These are phyloP conservation scores for Datisca glomerata DNA, from an alignment of 306 rosid genomes.

Conservation along the genomic window DNA sequence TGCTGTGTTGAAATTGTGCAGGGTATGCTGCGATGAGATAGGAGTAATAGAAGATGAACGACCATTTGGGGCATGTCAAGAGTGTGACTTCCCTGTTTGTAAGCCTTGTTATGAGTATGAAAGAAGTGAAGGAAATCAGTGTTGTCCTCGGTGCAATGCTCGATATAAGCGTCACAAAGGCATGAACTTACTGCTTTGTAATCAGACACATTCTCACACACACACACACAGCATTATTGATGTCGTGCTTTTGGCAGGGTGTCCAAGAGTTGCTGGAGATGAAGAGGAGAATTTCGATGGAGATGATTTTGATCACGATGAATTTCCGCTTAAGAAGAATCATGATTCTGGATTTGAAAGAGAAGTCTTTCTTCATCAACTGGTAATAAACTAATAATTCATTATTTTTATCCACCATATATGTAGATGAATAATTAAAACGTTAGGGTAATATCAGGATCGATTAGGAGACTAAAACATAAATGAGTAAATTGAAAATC, in stretches of 20 bases:
- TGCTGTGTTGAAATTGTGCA: constrained; percentile 34
- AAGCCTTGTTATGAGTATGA: constrained; percentile 85
- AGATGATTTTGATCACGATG: constrained; percentile 90
- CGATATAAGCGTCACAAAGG: constrained; percentile 89
- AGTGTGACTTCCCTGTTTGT: constrained; percentile 82
- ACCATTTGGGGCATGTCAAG: constrained; percentile 72
- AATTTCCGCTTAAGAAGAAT: constrained; percentile 57
- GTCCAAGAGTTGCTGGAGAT: constrained; percentile 81
- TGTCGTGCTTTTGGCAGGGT: constrained; percentile 31
- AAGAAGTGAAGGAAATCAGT: constrained; percentile 82
- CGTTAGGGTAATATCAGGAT: no score
- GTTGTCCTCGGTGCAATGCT: constrained; percentile 84
- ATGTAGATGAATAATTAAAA: not conserved
- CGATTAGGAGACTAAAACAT: no score
- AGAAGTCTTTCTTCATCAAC: constrained; percentile 20
- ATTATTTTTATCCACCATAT: no score
- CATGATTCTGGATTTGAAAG: constrained; percentile 20
- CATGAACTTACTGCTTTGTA: no score
- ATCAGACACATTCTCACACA: no score
- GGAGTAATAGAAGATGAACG: constrained; percentile 57
- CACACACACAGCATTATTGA: no score
- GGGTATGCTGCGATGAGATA: constrained; percentile 84
- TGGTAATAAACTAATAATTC: no score
- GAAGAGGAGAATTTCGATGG: constrained; percentile 63
- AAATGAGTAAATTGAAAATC: no score